Evolutionary conservation across 1,284 basidiomycete genomes (phyloP).

Genomic region (Ceratobasidium sp.): DNA sequence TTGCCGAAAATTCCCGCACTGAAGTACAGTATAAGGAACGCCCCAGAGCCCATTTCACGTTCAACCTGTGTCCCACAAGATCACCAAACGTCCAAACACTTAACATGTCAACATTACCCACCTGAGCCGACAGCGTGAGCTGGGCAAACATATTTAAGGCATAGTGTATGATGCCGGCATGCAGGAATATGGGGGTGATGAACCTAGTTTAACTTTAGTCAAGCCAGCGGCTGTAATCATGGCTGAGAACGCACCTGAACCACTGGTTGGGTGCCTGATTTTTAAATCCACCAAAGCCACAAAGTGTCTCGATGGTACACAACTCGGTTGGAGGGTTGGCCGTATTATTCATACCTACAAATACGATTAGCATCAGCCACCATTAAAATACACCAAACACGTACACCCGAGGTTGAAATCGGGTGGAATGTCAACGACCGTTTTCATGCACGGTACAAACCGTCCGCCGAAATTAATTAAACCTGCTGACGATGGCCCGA

Average conservation of each 20-base stretch:
- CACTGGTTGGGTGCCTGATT: constrained; percentile 81
- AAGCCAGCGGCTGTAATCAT: neutral
- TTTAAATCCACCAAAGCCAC: constrained; percentile 89
- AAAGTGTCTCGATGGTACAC: constrained; percentile 86
- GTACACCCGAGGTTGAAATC: constrained; percentile 74
- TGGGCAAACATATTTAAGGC: constrained; percentile 92
- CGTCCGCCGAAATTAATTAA: constrained; percentile 87
- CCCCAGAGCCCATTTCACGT: constrained; percentile 85
- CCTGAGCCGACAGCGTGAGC: constrained; percentile 81
- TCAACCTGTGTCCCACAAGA: constrained; percentile 68
- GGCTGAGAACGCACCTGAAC: constrained; percentile 71
- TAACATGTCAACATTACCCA: constrained; percentile 55
- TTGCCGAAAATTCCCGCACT: constrained; percentile 93
- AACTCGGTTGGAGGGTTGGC: constrained; percentile 75
- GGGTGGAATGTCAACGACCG: constrained; percentile 70
- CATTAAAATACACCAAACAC: constrained; percentile 50
- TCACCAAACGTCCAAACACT: constrained; percentile 11
- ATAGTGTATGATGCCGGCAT: constrained; percentile 92
- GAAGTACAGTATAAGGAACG: constrained; percentile 86
- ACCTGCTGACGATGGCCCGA: constrained; percentile 87
- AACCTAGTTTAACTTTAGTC: constrained; percentile 65
- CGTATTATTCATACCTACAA: constrained; percentile 77
- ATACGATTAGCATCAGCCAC: neutral
- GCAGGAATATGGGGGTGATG: constrained; percentile 88
- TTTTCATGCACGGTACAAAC: constrained; percentile 91